Conservation (phyloP, 495 filamentous ascomycete genomes). For the Chaetomium fimeti region DNA sequence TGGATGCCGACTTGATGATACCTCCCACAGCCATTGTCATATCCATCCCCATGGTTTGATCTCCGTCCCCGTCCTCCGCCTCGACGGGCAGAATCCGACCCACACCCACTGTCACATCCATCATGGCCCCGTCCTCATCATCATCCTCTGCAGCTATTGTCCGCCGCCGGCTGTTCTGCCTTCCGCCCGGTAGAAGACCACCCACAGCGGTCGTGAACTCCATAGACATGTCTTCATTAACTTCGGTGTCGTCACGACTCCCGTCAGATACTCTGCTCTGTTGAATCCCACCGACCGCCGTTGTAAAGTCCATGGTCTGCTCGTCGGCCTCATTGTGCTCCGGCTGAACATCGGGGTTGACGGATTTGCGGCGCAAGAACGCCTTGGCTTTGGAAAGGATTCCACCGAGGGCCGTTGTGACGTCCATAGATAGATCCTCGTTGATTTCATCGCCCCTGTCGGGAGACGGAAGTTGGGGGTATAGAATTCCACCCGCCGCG, state of each 20-base stretch:
- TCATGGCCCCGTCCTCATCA: constrained; percentile 52
- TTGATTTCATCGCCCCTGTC: constrained; percentile 48
- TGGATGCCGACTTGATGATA: constrained; percentile 45
- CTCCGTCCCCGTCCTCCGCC: constrained; percentile 21
- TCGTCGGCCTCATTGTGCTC: constrained; percentile 44
- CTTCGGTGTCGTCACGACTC: constrained; percentile 35
- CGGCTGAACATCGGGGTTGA: constrained; percentile 25
- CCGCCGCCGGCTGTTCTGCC: constrained; percentile 30
- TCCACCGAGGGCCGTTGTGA: constrained; percentile 77
- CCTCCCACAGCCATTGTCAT: constrained; percentile 56
- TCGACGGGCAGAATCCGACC: constrained; percentile 55
- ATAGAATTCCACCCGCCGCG: constrained; percentile 57
- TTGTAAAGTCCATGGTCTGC: constrained; percentile 77
- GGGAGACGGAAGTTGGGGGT: constrained; percentile 29
- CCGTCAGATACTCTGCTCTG: constrained; percentile 29
- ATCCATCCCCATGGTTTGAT: constrained; percentile 46
- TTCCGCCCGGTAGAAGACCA: constrained; percentile 52
- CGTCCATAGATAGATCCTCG: constrained; percentile 75
- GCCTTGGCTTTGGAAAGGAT: constrained; percentile 59
- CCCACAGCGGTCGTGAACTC: constrained; percentile 75
- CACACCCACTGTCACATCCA: constrained; percentile 60
- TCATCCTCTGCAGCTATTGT: constrained; percentile 32
- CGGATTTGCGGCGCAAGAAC: constrained; percentile 29
- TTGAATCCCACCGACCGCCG: constrained; percentile 65
- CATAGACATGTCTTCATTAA: constrained; percentile 74